A percentile compares a stretch with the other conserved stretches of the same genome.
phyloP scores from a whole-genome alignment of 768 basidiomycete genomes.

The Trametes cingulata region DNA sequence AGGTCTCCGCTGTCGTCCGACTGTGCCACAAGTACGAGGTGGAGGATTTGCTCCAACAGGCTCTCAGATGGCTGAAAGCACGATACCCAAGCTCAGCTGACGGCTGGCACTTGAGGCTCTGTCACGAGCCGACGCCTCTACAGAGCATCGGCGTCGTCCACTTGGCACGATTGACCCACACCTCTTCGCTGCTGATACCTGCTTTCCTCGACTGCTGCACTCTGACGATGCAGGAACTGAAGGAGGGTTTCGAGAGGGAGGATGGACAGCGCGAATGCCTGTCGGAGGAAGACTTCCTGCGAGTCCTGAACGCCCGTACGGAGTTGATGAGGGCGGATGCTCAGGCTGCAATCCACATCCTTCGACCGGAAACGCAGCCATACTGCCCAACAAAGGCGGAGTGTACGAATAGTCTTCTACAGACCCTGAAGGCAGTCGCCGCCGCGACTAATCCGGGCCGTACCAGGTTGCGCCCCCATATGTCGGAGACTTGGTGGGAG shows the following conservation, averaged over 20 bases:
- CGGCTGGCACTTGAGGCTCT: neutral
- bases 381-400: neutral
- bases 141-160: neutral
- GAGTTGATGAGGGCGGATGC: neutral
- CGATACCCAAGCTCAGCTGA: neutral
- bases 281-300: neutral
- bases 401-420: neutral
- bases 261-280: neutral
- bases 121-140: too few species aligned
- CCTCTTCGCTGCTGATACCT: neutral
- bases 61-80: neutral
- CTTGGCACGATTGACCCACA: neutral
- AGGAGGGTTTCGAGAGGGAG: neutral
- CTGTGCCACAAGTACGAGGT: conserved; percentile 1
- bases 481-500: too few species aligned
- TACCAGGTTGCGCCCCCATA: too few species aligned
- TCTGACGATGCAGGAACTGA: neutral
- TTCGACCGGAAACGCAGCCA: neutral
- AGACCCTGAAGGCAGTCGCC: neutral
- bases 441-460: too few species aligned
- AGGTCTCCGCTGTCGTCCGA: neutral
- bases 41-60: neutral
- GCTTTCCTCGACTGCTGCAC: neutral
- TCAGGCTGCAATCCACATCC: neutral
- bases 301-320: neutral